Percentiles rank a stretch among this genome's conserved stretches.
phyloP scores from a whole-genome alignment of 2,329 filamentous ascomycete species.

The Xylaria sp. region DNA sequence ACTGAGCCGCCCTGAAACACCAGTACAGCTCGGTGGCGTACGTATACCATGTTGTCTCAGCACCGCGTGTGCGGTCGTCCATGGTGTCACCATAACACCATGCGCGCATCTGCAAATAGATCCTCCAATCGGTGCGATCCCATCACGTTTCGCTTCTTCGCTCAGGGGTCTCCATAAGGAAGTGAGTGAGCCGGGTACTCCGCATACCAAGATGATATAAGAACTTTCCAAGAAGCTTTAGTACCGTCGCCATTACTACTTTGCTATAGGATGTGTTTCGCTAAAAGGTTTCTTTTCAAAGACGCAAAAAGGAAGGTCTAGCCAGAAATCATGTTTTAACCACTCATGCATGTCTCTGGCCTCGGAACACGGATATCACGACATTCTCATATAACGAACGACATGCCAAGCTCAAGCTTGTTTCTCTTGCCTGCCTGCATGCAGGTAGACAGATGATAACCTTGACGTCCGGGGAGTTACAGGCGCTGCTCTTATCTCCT shows the following conservation, averaged over 20 bases:
- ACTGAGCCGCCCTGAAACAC: neutral
- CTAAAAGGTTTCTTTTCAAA: neutral
- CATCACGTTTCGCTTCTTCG: slow-evolving; percentile 11
- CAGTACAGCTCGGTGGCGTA: neutral
- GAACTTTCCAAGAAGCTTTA: neutral
- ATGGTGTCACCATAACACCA: slow-evolving; percentile 21
- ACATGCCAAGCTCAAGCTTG: neutral
- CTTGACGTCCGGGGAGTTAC: neutral
- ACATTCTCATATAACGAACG: neutral
- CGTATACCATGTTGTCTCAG: slow-evolving; percentile 15
- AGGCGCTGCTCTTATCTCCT: neutral
- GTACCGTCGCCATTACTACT: too few species aligned
- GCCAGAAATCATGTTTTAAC: neutral
- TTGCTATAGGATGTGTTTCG: neutral
- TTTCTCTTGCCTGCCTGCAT: slow-evolving; percentile 2
- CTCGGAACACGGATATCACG: slow-evolving; percentile 17
- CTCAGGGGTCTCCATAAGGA: neutral
- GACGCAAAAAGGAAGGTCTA: neutral
- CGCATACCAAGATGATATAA: neutral
- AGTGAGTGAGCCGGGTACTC: neutral
- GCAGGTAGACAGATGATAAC: slow-evolving; percentile 1
- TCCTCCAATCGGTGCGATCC: slow-evolving; percentile 32
- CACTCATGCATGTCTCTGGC: slow-evolving; percentile 20
- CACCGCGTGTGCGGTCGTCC: neutral
- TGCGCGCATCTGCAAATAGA: slow-evolving; percentile 14